A percentile compares a stretch with the other conserved stretches of the same genome.
Evolutionary conservation across 495 filamentous ascomycete species (phyloP).

Genomic region (Aspergillus campestris): DNA sequence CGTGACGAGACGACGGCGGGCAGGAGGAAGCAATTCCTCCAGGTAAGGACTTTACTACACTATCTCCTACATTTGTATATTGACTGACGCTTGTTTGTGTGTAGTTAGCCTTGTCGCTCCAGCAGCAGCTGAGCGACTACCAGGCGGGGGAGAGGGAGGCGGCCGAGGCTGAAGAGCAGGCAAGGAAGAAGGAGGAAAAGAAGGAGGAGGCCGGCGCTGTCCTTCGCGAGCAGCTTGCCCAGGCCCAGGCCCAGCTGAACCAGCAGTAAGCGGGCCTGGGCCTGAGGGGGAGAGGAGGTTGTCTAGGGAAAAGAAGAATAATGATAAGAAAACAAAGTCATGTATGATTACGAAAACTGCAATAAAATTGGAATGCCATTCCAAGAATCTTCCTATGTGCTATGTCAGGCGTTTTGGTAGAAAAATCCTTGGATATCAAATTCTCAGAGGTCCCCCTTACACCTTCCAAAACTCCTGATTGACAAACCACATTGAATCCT

Average conservation of each 20-base stretch:
- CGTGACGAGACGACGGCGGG: conserved; percentile 1
- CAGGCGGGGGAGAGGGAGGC: conserved; percentile 4
- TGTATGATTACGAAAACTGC: too few species aligned
- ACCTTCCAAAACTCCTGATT: too few species aligned
- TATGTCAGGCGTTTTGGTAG: too few species aligned
- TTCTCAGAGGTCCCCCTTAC: too few species aligned
- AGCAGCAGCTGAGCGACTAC: conserved; percentile 11
- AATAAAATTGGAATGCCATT: too few species aligned
- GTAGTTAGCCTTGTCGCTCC: conserved; percentile 11
- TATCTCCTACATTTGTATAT: neutral
- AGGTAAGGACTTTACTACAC: conserved; percentile 7
- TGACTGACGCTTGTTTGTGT: neutral
- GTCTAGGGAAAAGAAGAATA: neutral
- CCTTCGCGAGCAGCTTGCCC: conserved; percentile 5
- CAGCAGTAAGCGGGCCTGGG: conserved; percentile 5
- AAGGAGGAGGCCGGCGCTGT: conserved; percentile 3
- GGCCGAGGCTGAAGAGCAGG: conserved; percentile 3
- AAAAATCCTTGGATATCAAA: too few species aligned
- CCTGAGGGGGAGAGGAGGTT: too few species aligned
- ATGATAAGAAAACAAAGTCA: neutral
- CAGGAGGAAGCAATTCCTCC: conserved; percentile 10
- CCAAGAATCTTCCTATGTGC: too few species aligned
- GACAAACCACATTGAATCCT: too few species aligned
- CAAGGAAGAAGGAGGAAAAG: conserved; percentile 4
- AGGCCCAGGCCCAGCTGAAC: conserved; percentile 7